Percentiles rank a stretch among this genome's conserved stretches.
Conservation (phyloP, 345 rosid species). For the Eucalyptus sideroxylon region DNA sequence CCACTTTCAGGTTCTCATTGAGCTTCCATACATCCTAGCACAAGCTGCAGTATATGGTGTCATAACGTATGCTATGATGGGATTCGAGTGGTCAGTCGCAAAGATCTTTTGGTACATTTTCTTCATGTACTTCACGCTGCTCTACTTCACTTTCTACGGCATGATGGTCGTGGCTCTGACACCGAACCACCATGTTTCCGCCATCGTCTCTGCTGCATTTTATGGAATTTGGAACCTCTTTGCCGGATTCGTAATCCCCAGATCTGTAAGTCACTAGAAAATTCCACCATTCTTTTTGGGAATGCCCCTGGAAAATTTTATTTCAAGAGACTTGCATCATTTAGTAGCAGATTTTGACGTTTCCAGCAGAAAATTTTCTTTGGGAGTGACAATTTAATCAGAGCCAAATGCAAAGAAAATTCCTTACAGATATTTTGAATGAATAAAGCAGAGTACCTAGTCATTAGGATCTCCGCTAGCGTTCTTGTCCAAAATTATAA, state of each 20-base stretch:
- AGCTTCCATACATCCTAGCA: conserved; percentile 21
- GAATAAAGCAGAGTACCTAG: neutral
- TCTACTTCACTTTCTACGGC: conserved; percentile 37
- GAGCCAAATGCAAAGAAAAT: neutral
- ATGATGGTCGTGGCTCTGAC: conserved; percentile 27
- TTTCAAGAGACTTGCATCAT: neutral
- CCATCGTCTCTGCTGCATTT: conserved; percentile 16
- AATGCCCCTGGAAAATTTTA: neutral
- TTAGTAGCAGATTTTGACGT: neutral
- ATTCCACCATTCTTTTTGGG: neutral
- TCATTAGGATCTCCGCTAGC: neutral
- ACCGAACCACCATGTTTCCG: conserved; percentile 26
- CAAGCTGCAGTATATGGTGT: conserved; percentile 14
- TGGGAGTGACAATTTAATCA: neutral
- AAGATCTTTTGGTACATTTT: conserved; percentile 8
- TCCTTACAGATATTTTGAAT: neutral
- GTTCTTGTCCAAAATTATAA: neutral
- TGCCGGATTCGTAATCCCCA: conserved; percentile 21
- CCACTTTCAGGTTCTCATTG: conserved; percentile 19
- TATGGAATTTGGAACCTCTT: conserved; percentile 24
- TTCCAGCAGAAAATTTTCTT: neutral
- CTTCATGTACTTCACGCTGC: conserved; percentile 25
- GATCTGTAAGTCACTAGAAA: conserved; percentile 9
- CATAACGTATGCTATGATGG: conserved; percentile 24
- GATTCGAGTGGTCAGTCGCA: conserved; percentile 13